These are phyloP conservation scores for Vachellia collinsii DNA, from an alignment of 306 rosid genomes.

Conservation along the genomic window DNA sequence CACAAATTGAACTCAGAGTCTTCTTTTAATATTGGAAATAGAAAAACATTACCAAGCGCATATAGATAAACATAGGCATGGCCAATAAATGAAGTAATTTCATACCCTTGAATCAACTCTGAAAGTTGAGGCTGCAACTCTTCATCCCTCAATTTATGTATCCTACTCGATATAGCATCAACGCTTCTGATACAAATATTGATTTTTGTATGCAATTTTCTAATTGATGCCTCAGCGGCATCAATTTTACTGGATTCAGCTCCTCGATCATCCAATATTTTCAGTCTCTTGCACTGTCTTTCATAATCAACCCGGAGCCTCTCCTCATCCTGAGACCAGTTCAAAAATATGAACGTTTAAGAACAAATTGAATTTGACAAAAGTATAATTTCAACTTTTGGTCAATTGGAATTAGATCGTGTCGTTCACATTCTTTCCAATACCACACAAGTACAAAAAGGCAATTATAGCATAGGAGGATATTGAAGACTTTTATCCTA, in stretches of 20 bases:
- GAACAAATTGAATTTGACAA: slow-evolving; percentile 23
- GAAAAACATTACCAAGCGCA: slow-evolving; percentile 17
- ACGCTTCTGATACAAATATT: slow-evolving; percentile 79
- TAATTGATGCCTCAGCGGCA: slow-evolving; percentile 75
- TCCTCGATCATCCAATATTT: slow-evolving; percentile 77
- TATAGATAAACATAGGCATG: slow-evolving; percentile 31
- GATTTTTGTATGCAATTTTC: slow-evolving; percentile 75
- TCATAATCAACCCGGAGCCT: slow-evolving; percentile 77
- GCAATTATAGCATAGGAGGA: background rate
- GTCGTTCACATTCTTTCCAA: background rate
- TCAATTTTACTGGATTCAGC: slow-evolving; percentile 89
- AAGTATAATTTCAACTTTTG: slow-evolving; percentile 4
- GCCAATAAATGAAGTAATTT: slow-evolving; percentile 39
- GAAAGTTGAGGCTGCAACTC: slow-evolving; percentile 92
- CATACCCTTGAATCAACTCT: slow-evolving; percentile 85
- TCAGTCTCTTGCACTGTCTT: slow-evolving; percentile 80
- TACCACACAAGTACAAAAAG: background rate
- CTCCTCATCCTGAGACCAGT: slow-evolving; percentile 83
- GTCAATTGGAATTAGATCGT: background rate
- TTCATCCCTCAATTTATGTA: slow-evolving; percentile 85
- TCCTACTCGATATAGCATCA: slow-evolving; percentile 75
- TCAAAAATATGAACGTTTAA: slow-evolving; percentile 33
- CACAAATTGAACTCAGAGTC: slow-evolving; percentile 15
- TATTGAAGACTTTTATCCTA: background rate
- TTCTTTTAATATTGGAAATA: slow-evolving; percentile 12